These are phyloP conservation scores for Pythium dissimile DNA, from an alignment of 352 stramenopile genomes.

Conservation along the genomic window DNA sequence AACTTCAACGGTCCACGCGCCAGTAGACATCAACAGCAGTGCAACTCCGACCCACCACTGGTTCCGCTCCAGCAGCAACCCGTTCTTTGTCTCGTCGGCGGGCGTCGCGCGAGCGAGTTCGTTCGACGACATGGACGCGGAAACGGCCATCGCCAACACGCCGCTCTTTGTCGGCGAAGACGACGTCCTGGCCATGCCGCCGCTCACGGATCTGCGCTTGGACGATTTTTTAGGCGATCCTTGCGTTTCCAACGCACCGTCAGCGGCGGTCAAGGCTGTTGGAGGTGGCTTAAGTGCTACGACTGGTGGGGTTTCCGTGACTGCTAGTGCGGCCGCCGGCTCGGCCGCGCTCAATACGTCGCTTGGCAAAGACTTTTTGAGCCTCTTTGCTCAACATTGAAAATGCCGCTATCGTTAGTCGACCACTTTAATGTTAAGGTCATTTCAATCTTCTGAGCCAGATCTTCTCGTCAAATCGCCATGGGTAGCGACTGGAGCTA, in stretches of 20 bases:
- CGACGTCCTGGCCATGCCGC: constrained; percentile 51
- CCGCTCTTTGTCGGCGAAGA: constrained; percentile 46
- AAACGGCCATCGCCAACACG: constrained; percentile 64
- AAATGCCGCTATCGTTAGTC: neutral
- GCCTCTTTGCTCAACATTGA: constrained; percentile 77
- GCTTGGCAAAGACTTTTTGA: constrained; percentile 71
- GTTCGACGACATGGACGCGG: constrained; percentile 57
- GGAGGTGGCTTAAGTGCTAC: neutral
- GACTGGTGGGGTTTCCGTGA: neutral
- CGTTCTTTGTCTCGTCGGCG: constrained; percentile 35
- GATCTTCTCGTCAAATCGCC: neutral
- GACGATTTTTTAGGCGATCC: constrained; percentile 64
- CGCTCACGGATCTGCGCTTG: constrained; percentile 58
- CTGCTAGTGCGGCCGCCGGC: neutral
- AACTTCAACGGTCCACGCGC: constrained; percentile 5
- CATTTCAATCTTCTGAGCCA: neutral
- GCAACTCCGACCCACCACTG: constrained; percentile 31
- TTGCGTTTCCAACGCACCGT: constrained; percentile 6
- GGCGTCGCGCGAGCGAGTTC: neutral
- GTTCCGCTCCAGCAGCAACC: constrained; percentile 52
- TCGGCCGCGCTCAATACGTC: constrained; percentile 55
- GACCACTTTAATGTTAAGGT: too few relatives aligned
- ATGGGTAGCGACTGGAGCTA: too few relatives aligned
- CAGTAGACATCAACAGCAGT: neutral
- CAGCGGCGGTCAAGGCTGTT: neutral